phyloP scores from a whole-genome alignment of 2,329 filamentous ascomycete genomes.

The Neonectria faginata region DNA sequence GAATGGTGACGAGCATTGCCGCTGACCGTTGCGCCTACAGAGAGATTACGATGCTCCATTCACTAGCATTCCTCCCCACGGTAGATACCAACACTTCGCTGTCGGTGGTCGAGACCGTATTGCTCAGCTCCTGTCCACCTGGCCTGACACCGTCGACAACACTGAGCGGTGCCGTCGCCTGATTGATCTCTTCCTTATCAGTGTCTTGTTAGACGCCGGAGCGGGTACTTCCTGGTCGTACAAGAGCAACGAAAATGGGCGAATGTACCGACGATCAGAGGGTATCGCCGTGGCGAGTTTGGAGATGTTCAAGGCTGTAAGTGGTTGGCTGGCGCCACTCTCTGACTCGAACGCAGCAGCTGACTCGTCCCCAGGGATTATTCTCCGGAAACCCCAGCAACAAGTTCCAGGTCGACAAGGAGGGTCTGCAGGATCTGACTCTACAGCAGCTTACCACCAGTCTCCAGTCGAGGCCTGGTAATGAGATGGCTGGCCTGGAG shows the following conservation, averaged over 20 bases:
- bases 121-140: constrained; percentile 76
- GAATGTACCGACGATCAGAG: constrained; percentile 85
- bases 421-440: constrained; percentile 79
- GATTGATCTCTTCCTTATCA: constrained; percentile 82
- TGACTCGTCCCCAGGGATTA: constrained; percentile 66
- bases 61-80: constrained; percentile 82
- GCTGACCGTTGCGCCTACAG: constrained; percentile 47
- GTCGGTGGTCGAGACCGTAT: constrained; percentile 82
- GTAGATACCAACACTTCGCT: constrained; percentile 85
- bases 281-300: constrained; percentile 81
- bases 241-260: constrained; percentile 89
- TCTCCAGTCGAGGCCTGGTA: constrained; percentile 84
- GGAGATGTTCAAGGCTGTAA: constrained; percentile 90
- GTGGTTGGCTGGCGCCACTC: constrained; percentile 34
- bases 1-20: background rate
- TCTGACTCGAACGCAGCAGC: constrained; percentile 19
- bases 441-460: constrained; percentile 81
- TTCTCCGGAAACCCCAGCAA: constrained; percentile 87
- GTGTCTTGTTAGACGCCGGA: constrained; percentile 86
- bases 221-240: constrained; percentile 93
- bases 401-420: constrained; percentile 90
- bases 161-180: constrained; percentile 80
- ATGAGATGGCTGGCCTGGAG: constrained; percentile 85
- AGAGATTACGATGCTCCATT: constrained; percentile 68
- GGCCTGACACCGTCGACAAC: constrained; percentile 75